Base-by-base conservation (phyloP, 2,329 filamentous ascomycete genomes). In the Elsinoe fawcettii region DNA sequence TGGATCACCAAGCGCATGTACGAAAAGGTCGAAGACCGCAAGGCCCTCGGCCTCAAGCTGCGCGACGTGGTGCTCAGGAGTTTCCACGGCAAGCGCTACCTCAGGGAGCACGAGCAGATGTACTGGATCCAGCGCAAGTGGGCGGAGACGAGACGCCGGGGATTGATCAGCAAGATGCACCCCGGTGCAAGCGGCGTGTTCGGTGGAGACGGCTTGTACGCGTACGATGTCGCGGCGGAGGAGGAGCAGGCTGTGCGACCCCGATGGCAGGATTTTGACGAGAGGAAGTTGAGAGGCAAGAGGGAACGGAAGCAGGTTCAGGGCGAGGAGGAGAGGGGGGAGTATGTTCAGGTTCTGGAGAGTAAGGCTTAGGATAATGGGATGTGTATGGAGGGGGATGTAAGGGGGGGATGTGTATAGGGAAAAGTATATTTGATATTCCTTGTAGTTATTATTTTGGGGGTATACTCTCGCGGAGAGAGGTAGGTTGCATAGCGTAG, bases 1-100 rank as follows among this genome's bases (percentile, higher is more conserved):
- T 71, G 71, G 65, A 79, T 84, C 61, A 78, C 78, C 1, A 70
- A 71, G 44, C 75, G 81, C 36, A 83, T 84, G 81, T 80, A 82
- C 64, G 78, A 79, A 14, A 82, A 82, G 69, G 73, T 69, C 2
- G 73, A 77, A 0, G 76, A 80, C 61, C 76, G 80, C 30, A 74
- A 78, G 61, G 77, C 77, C 58, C 71, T 84, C 2, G 81, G 81
- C 44, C 80, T 84, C 74, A 77, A 77, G 69, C 78, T 78, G 0
- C 75, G 81, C 18, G 73, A 73, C 37, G 82, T 82, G 32, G 81
- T 84, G 2, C 77, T 81, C 55, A 80, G 80, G 61, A 79, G 75
- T 8, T 84, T 83, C 66, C 76, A 77, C 57, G 80, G 80, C 2
- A 78, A 81, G 43, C 73, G 80, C 0, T 84, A 84, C 47, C 74